Conservation (phyloP, 805 yeast species). For the Candida boleticola region DNA sequence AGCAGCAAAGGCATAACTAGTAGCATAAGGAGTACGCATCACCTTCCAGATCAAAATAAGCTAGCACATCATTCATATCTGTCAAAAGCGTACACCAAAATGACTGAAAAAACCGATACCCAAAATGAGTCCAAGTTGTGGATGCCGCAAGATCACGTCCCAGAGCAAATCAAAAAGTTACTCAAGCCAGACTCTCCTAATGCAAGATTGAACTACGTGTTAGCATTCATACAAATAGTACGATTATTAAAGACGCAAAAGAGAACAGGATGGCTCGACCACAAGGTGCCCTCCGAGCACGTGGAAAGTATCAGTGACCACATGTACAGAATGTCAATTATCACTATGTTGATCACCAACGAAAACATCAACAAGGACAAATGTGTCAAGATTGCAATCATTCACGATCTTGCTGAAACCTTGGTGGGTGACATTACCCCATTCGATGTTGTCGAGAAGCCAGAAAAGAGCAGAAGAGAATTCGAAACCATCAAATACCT, state of each 20-base stretch:
- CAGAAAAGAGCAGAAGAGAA: slow-evolving; percentile 84
- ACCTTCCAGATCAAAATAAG: too few species aligned
- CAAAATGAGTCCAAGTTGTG: slow-evolving; percentile 40
- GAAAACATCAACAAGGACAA: slow-evolving; percentile 56
- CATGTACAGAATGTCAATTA: slow-evolving; percentile 90
- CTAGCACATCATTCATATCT: too few species aligned
- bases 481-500: slow-evolving; percentile 67
- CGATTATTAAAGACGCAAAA: slow-evolving; percentile 71
- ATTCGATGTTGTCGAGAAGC: slow-evolving; percentile 64
- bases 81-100: too few species aligned
- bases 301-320: slow-evolving; percentile 88
- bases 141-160: slow-evolving; percentile 57
- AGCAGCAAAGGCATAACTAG: too few species aligned
- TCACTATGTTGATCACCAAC: slow-evolving; percentile 61
- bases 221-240: slow-evolving; percentile 63
- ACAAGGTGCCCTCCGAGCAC: slow-evolving; percentile 42
- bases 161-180: slow-evolving; percentile 39
- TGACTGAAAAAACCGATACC: too few species aligned
- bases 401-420: slow-evolving; percentile 93
- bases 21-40: too few species aligned
- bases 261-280: slow-evolving; percentile 94
- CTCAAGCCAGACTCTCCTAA: slow-evolving; percentile 25
- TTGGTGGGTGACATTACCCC: slow-evolving; percentile 93
- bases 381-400: slow-evolving; percentile 81
- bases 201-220: slow-evolving; percentile 44